Conservation (phyloP, 768 basidiomycete genomes). For the Hericium coralloides region DNA sequence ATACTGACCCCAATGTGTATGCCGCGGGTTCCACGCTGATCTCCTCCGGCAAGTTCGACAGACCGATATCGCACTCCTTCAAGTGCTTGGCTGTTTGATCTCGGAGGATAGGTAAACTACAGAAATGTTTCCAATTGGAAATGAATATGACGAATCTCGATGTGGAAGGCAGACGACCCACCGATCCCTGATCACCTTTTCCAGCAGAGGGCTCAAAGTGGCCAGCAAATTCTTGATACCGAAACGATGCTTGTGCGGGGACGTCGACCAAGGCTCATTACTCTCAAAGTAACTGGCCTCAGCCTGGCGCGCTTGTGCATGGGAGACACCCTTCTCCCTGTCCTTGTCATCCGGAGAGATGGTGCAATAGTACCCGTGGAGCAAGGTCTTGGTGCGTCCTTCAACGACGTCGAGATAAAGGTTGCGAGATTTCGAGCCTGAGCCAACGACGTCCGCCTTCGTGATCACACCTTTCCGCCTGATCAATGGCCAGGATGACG, state of each 20-base stretch:
- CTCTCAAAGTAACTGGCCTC: constrained; percentile 29
- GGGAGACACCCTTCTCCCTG: constrained; percentile 21
- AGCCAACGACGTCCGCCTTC: constrained; percentile 36
- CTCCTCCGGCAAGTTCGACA: constrained; percentile 21
- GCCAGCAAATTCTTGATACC: constrained; percentile 28
- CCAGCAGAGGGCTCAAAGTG: constrained; percentile 27
- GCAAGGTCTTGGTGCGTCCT: constrained; percentile 27
- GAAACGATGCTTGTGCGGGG: constrained; percentile 21
- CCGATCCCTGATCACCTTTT: constrained; percentile 25
- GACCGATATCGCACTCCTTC: constrained; percentile 18
- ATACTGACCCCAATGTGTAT: constrained; percentile 1
- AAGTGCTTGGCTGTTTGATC: constrained; percentile 19
- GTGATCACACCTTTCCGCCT: constrained; percentile 38
- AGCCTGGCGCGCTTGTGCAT: constrained; percentile 22
- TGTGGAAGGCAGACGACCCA: constrained; percentile 8
- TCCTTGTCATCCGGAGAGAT: constrained; percentile 32
- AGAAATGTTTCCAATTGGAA: neutral
- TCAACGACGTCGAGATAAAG: constrained; percentile 35
- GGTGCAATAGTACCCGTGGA: constrained; percentile 36
- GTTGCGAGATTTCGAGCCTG: constrained; percentile 22
- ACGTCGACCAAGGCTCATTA: constrained; percentile 28
- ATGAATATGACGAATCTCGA: neutral
- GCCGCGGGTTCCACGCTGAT: constrained; percentile 28
- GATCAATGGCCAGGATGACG: neutral
- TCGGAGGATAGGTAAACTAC: constrained; percentile 18